phyloP scores from a whole-genome alignment of 495 filamentous ascomycete genomes.

The Daldinia vernicosa region DNA sequence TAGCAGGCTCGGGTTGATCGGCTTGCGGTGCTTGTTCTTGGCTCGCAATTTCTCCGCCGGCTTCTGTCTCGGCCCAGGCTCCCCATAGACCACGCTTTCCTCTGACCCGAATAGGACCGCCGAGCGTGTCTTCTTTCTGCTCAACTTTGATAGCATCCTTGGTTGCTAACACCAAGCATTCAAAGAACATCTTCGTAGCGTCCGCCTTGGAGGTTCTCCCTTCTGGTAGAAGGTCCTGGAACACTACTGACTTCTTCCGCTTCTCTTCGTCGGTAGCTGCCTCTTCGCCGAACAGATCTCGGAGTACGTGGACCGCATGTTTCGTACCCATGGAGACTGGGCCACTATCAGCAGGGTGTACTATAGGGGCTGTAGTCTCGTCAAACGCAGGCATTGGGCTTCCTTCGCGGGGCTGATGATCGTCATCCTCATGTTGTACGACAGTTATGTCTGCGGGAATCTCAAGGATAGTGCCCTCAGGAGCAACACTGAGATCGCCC shows the following conservation, averaged over 20 bases:
- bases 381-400: constrained; percentile 69
- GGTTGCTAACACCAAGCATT: constrained; percentile 91
- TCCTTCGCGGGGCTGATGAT: constrained; percentile 49
- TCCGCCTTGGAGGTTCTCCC: constrained; percentile 78
- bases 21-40: constrained; percentile 49
- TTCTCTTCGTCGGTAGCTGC: constrained; percentile 67
- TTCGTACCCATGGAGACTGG: constrained; percentile 89
- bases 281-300: constrained; percentile 80
- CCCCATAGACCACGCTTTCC: constrained; percentile 95
- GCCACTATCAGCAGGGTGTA: constrained; percentile 81
- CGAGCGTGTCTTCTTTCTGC: constrained; percentile 76
- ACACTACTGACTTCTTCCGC: constrained; percentile 82
- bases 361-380: constrained; percentile 75
- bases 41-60: constrained; percentile 63
- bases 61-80: constrained; percentile 89
- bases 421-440: constrained; percentile 63
- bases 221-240: constrained; percentile 92
- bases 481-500: constrained; percentile 59
- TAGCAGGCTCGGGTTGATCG: constrained; percentile 46
- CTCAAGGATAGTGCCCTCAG: constrained; percentile 66
- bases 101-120: constrained; percentile 78
- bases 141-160: constrained; percentile 99
- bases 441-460: constrained; percentile 70
- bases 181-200: constrained; percentile 99
- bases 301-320: constrained; percentile 93